phyloP scores from a whole-genome alignment of 1,139 yeast genomes.

The Tardiomyces blankii region DNA sequence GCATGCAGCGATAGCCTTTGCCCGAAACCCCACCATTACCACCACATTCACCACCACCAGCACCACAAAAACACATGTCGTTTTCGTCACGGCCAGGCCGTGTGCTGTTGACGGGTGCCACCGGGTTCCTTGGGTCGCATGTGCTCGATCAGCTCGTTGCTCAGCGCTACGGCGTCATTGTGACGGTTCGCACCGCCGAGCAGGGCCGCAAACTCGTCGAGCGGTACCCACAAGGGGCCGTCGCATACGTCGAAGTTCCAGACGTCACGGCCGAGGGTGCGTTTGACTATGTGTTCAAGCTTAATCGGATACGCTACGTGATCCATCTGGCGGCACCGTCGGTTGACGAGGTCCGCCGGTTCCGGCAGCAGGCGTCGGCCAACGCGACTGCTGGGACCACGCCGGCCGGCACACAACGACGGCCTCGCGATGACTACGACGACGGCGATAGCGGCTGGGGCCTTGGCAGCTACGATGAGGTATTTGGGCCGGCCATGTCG shows the following conservation, averaged over 20 bases:
- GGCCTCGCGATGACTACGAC: background rate
- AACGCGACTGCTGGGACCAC: too few relatives aligned
- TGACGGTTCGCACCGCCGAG: background rate
- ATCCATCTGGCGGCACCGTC: slow-evolving; percentile 2
- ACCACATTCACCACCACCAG: too few relatives aligned
- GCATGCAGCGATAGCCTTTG: too few relatives aligned
- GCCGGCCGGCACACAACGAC: background rate
- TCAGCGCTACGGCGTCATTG: background rate
- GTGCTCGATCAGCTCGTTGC: slow-evolving; percentile 21
- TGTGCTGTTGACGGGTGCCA: slow-evolving; percentile 39
- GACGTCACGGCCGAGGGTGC: slow-evolving; percentile 1
- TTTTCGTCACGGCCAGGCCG: background rate
- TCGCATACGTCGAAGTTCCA: background rate
- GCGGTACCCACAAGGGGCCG: background rate
- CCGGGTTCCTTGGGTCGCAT: slow-evolving; percentile 41
- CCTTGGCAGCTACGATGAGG: slow-evolving; percentile 1
- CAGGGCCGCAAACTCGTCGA: background rate
- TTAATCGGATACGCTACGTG: background rate
- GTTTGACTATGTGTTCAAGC: background rate
- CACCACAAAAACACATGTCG: too few relatives aligned
- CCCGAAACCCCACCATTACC: too few relatives aligned
- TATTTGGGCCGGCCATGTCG: slow-evolving; percentile 14
- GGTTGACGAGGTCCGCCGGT: background rate
- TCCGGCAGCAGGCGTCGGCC: background rate
- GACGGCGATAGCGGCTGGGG: background rate